These are phyloP conservation scores for Zygotorulaspora sp. DNA, from an alignment of 805 yeast species.

Conservation along the genomic window DNA sequence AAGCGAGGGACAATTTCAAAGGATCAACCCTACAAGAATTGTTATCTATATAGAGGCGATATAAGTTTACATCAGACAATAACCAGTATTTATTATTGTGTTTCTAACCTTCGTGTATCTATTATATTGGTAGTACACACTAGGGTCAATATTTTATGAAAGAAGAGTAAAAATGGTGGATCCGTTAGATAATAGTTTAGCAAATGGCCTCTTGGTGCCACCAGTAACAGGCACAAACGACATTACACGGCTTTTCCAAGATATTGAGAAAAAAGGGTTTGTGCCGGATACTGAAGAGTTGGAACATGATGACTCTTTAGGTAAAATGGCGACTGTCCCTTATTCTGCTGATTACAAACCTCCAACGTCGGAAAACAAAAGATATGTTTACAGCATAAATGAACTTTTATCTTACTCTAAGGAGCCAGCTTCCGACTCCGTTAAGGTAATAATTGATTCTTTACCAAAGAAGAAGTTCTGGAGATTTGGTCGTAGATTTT, in stretches of 20 bases:
- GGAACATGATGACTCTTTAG: background rate
- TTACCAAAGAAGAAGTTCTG: slow-evolving; percentile 50
- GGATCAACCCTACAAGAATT: background rate
- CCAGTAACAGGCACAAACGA: slow-evolving; percentile 2
- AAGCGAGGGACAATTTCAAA: background rate
- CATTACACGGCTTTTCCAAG: slow-evolving; percentile 10
- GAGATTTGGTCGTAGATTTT: slow-evolving; percentile 37
- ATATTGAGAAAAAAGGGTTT: slow-evolving; percentile 7
- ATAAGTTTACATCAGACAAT: no score
- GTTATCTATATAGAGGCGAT: no score
- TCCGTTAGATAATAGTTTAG: background rate
- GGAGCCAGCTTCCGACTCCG: slow-evolving; percentile 30
- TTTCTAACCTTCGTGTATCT: no score
- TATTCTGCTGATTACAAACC: slow-evolving; percentile 24
- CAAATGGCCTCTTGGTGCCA: background rate
- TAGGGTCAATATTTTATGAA: background rate
- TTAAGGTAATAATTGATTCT: slow-evolving; percentile 32
- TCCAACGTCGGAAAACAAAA: slow-evolving; percentile 10
- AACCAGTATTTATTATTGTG: no score
- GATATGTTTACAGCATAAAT: slow-evolving; percentile 27
- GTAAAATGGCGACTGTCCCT: background rate
- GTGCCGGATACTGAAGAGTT: slow-evolving; percentile 3
- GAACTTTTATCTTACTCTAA: slow-evolving; percentile 23
- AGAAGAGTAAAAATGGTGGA: background rate
- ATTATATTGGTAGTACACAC: no score